Conservation (phyloP, 352 stramenopile genomes). For the Globisporangium polare region DNA sequence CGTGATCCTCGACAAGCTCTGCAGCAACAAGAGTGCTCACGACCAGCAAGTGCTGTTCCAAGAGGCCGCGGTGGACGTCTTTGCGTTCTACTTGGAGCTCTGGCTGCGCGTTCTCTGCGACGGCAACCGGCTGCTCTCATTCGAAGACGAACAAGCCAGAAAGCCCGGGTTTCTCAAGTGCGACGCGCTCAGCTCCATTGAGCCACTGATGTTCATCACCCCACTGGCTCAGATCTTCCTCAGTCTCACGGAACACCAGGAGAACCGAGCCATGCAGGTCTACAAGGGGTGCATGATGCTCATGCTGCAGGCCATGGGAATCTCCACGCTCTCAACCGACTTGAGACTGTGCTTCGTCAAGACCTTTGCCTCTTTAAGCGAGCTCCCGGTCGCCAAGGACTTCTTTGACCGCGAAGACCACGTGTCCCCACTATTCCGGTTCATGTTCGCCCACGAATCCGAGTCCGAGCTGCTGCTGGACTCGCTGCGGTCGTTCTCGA, state of each 20-base stretch:
- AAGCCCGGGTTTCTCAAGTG: slow-evolving; percentile 2
- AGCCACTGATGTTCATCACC: slow-evolving; percentile 11
- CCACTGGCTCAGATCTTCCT: slow-evolving; percentile 15
- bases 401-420: slow-evolving; percentile 37
- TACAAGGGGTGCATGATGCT: slow-evolving; percentile 1
- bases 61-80: slow-evolving; percentile 34
- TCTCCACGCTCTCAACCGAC: slow-evolving; percentile 18
- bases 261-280: slow-evolving; percentile 27
- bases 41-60: slow-evolving; percentile 44
- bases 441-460: slow-evolving; percentile 40
- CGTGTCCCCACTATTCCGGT: slow-evolving; percentile 51
- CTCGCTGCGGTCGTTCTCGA: slow-evolving; percentile 41
- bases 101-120: slow-evolving; percentile 22
- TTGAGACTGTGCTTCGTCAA: slow-evolving; percentile 22
- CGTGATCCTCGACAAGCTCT: slow-evolving; percentile 37
- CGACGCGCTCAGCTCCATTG: not conserved
- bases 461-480: slow-evolving; percentile 28
- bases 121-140: not conserved
- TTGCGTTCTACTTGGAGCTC: slow-evolving; percentile 31
- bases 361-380: slow-evolving; percentile 24
- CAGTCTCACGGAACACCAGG: slow-evolving; percentile 7
- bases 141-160: not conserved
- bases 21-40: slow-evolving; percentile 12
- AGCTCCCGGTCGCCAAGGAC: slow-evolving; percentile 18
- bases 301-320: slow-evolving; percentile 24